A percentile compares a stretch with the other conserved stretches of the same genome.
Evolutionary conservation across 768 basidiomycete species (phyloP).

Genomic region (Hirschioporus abietinus): DNA sequence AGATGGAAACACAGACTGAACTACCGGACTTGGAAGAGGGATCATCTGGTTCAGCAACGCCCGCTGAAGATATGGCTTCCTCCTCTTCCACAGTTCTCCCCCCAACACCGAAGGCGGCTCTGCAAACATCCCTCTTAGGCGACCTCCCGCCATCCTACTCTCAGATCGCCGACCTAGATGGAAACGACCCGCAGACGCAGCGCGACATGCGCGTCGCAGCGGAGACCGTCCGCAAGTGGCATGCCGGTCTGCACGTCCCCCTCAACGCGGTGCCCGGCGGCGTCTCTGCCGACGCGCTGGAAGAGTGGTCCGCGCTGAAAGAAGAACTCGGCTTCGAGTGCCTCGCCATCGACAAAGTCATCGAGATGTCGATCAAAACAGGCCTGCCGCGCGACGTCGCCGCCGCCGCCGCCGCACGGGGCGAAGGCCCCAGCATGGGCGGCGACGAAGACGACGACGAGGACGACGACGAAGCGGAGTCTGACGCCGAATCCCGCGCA

Average conservation of each 20-base stretch:
- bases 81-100: constrained; percentile 71
- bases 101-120: constrained; percentile 55
- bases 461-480: constrained; percentile 4
- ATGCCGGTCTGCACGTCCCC: constrained; percentile 48
- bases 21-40: constrained; percentile 34
- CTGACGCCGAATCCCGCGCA: neutral
- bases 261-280: constrained; percentile 42
- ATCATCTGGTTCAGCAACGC: constrained; percentile 41
- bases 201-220: constrained; percentile 47
- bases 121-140: constrained; percentile 18
- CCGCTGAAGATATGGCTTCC: constrained; percentile 58
- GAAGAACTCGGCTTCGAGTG: constrained; percentile 77
- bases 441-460: constrained; percentile 5
- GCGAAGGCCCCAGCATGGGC: neutral
- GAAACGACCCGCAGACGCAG: constrained; percentile 21
- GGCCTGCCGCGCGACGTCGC: constrained; percentile 25
- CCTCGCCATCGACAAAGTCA: constrained; percentile 65
- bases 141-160: constrained; percentile 76
- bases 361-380: constrained; percentile 39
- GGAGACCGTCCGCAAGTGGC: constrained; percentile 66
- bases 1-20: constrained; percentile 65
- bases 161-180: constrained; percentile 41
- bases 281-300: constrained; percentile 59
- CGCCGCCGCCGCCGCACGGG: constrained; percentile 5
- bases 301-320: constrained; percentile 78